Conservation (phyloP, 805 yeast genomes). For the Suhomyces canberraensis region DNA sequence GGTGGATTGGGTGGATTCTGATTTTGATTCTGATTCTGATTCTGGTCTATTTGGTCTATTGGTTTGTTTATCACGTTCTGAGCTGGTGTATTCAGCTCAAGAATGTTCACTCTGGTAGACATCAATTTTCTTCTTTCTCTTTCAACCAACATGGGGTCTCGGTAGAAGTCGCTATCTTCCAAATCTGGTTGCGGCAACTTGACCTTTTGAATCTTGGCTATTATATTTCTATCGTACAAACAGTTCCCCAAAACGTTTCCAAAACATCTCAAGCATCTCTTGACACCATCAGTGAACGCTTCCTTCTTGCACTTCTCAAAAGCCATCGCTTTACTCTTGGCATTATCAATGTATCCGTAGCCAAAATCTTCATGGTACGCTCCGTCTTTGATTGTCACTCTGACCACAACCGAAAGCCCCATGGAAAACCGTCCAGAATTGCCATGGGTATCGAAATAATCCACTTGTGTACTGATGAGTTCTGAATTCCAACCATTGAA, state of each 20-base stretch:
- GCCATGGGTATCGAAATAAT: slow-evolving; percentile 63
- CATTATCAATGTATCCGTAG: slow-evolving; percentile 69
- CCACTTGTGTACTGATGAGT: slow-evolving; percentile 60
- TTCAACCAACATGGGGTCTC: slow-evolving; percentile 33
- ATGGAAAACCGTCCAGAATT: slow-evolving; percentile 52
- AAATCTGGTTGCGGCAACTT: slow-evolving; percentile 27
- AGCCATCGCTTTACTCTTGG: slow-evolving; percentile 67
- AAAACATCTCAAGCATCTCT: slow-evolving; percentile 73
- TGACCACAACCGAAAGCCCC: slow-evolving; percentile 68
- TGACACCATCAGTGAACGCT: slow-evolving; percentile 81
- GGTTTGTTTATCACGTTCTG: not conserved
- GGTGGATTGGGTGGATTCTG: not conserved
- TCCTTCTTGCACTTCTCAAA: slow-evolving; percentile 79
- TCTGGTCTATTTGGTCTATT: not conserved
- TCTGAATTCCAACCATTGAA: slow-evolving; percentile 83
- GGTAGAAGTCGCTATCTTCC: slow-evolving; percentile 30
- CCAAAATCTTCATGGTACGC: slow-evolving; percentile 79
- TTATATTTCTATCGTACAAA: slow-evolving; percentile 70
- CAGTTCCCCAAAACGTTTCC: slow-evolving; percentile 82
- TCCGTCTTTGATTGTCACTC: slow-evolving; percentile 76
- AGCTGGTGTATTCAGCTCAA: slow-evolving; percentile 3
- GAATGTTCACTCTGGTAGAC: slow-evolving; percentile 7
- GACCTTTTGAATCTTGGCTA: slow-evolving; percentile 48
- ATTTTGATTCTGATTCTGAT: not conserved
- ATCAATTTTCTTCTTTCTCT: slow-evolving; percentile 22